A percentile compares a stretch with the other conserved stretches of the same genome.
phyloP scores from a whole-genome alignment of 2,329 filamentous ascomycete genomes.

The Colletotrichum navitas region DNA sequence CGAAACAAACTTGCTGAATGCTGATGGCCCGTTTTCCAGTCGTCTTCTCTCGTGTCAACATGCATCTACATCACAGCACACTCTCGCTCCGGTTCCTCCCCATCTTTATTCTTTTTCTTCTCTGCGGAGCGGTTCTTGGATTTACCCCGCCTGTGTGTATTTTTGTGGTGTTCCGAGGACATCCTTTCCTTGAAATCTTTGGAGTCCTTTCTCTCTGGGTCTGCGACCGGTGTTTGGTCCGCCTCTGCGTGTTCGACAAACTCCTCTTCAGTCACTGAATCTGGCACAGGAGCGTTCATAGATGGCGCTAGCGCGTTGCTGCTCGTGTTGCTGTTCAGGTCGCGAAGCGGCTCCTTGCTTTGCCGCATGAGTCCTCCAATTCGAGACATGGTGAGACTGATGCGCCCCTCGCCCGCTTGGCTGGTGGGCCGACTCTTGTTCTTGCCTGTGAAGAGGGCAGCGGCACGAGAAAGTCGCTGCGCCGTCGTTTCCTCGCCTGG shows the following conservation, averaged over 20 bases:
- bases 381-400: slow-evolving; percentile 70
- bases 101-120: slow-evolving; percentile 51
- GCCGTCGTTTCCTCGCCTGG: slow-evolving; percentile 66
- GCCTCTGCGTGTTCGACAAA: slow-evolving; percentile 39
- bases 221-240: slow-evolving; percentile 20
- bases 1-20: slow-evolving; percentile 4
- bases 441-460: slow-evolving; percentile 64
- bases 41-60: background rate
- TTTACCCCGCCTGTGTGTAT: slow-evolving; percentile 53
- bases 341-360: slow-evolving; percentile 63
- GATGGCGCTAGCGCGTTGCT: slow-evolving; percentile 39
- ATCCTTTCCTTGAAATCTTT: slow-evolving; percentile 35
- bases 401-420: slow-evolving; percentile 69
- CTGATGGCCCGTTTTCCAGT: background rate
- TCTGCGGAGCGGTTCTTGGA: slow-evolving; percentile 55
- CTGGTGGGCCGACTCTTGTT: slow-evolving; percentile 68
- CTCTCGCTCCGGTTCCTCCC: slow-evolving; percentile 57
- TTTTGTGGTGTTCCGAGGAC: slow-evolving; percentile 47
- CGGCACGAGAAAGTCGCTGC: slow-evolving; percentile 68
- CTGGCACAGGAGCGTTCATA: slow-evolving; percentile 32
- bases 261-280: slow-evolving; percentile 41
- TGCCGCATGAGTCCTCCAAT: slow-evolving; percentile 64
- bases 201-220: slow-evolving; percentile 42
- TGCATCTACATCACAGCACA: slow-evolving; percentile 60
- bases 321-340: slow-evolving; percentile 43